phyloP scores from a whole-genome alignment of 148 eudicot genomes.

The Chenopodium album region DNA sequence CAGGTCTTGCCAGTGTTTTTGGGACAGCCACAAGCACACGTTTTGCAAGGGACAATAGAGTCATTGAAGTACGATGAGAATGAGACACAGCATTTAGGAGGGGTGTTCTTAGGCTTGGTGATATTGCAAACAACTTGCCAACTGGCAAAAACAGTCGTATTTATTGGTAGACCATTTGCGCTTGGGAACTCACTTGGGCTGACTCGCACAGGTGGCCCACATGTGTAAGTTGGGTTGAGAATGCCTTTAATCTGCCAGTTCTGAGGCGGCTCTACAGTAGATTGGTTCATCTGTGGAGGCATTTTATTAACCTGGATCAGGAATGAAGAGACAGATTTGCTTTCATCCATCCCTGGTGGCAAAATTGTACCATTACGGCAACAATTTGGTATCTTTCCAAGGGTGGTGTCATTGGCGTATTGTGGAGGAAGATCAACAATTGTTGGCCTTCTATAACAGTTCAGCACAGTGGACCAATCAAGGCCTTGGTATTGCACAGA shows the following conservation, averaged over 20 bases:
- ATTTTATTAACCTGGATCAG: conserved; percentile 60
- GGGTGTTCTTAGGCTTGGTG: conserved; percentile 39
- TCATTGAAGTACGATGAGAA: conserved; percentile 50
- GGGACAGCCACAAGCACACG: conserved; percentile 75
- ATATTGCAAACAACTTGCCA: conserved; percentile 61
- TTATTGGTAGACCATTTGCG: conserved; percentile 37
- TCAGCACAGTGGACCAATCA: conserved; percentile 61
- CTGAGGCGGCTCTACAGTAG: conserved; percentile 53
- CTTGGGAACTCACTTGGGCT: conserved; percentile 57
- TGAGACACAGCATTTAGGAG: conserved; percentile 53
- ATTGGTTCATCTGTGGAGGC: conserved; percentile 65
- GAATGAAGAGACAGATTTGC: conserved; percentile 51
- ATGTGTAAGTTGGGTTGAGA: conserved; percentile 59
- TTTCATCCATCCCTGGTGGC: conserved; percentile 60
- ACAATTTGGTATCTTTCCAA: conserved; percentile 55
- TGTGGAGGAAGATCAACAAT: conserved; percentile 61
- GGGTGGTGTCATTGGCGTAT: conserved; percentile 47
- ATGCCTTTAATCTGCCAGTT: conserved; percentile 58
- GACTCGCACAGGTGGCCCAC: conserved; percentile 70
- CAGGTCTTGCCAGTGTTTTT: conserved; percentile 35
- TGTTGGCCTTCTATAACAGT: conserved; percentile 57
- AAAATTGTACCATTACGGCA: conserved; percentile 75
- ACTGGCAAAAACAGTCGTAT: conserved; percentile 39
- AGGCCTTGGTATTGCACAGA: conserved; percentile 39
- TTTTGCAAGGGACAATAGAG: conserved; percentile 49